Evolutionary conservation across 2,329 filamentous ascomycete genomes (phyloP), one percentile per base, ranked within the genome.

Genomic region (Microsporum canis): DNA sequence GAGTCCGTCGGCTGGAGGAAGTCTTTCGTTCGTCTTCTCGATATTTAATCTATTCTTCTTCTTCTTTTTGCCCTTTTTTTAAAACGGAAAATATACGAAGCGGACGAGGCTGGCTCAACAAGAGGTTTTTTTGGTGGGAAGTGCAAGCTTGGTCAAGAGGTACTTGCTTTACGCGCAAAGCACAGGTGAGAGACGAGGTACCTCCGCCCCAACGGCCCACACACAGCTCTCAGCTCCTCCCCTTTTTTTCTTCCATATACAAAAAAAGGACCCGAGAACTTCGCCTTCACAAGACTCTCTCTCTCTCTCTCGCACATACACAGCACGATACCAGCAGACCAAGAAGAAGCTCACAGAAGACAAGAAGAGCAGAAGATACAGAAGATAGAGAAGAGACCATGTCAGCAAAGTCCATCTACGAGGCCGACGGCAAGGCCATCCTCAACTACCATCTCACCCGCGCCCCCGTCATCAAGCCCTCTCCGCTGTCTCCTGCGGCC

Each of bases 381-480:
- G 17, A 23, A 23, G 17, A 23, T 23, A 23, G 17, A 23, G 17
- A 23, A 23, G 17, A 23, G 17, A 23, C 17, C 17, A 95, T 95
- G 90, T 91, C 89, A 76, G 89, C 94, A 78, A 99, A 99, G 82
- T 88, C 92, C 69, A 97, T 99, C 76, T 80, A 88, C 83, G 94
- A 99, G 84, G 92, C 92, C 83, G 94, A 99, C 82, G 94, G 94
- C 85, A 99, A 99, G 88, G 94, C 94, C 84, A 97, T 99, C 82
- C 85, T 99, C 85, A 97, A 96, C 88, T 99, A 97, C 85, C 94
- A 97, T 84, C 91, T 99, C 79, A 97, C 94, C 71, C 88, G 94
- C 76, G 90, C 94, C 70, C 87, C 91, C 68, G 88, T 95, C 77
- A 96, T 99, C 85, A 97, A 96, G 88, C 89, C 92, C 69, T 92